These are phyloP conservation scores for Aspergillus nidulans DNA, from an alignment of 495 filamentous ascomycete genomes.

Conservation along the genomic window DNA sequence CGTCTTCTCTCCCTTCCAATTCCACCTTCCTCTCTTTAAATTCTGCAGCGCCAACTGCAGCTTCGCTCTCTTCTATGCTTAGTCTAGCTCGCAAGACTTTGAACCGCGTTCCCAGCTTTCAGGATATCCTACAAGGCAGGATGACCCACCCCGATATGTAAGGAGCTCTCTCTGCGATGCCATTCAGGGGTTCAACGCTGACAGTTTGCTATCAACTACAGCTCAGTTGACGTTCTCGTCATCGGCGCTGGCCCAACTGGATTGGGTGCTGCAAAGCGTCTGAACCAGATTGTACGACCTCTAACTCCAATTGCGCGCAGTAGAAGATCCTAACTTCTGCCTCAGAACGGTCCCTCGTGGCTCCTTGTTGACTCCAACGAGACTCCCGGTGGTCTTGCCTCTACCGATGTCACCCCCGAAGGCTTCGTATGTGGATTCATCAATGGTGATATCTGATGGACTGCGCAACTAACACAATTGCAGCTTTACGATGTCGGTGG, in stretches of 20 bases:
- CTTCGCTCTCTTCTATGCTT: conserved; percentile 43
- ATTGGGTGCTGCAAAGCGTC: conserved; percentile 92
- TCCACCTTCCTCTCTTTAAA: conserved; percentile 21
- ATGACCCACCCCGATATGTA: conserved; percentile 55
- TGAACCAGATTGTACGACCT: conserved; percentile 83
- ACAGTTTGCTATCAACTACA: conserved; percentile 33
- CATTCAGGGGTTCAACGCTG: conserved; percentile 18
- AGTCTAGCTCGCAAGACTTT: conserved; percentile 49
- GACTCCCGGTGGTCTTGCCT: conserved; percentile 92
- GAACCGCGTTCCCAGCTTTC: conserved; percentile 55
- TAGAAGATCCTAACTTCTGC: conserved; percentile 19
- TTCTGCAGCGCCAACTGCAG: conserved; percentile 31
- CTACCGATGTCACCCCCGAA: conserved; percentile 91
- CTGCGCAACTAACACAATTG: conserved; percentile 15
- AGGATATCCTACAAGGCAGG: conserved; percentile 56
- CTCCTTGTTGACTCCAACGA: conserved; percentile 91
- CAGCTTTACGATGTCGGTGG: conserved; percentile 99
- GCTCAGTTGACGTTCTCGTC: conserved; percentile 93
- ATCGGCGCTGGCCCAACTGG: conserved; percentile 98
- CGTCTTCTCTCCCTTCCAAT: conserved; percentile 23
- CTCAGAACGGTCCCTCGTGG: conserved; percentile 85
- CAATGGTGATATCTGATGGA: background rate
- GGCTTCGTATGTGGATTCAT: conserved; percentile 76
- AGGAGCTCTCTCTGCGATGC: conserved; percentile 17
- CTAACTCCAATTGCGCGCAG: conserved; percentile 6